A percentile compares a stretch with the other conserved stretches of the same genome.
Conservation (phyloP, 2,329 filamentous ascomycete species). For the Colletotrichum acutatum region DNA sequence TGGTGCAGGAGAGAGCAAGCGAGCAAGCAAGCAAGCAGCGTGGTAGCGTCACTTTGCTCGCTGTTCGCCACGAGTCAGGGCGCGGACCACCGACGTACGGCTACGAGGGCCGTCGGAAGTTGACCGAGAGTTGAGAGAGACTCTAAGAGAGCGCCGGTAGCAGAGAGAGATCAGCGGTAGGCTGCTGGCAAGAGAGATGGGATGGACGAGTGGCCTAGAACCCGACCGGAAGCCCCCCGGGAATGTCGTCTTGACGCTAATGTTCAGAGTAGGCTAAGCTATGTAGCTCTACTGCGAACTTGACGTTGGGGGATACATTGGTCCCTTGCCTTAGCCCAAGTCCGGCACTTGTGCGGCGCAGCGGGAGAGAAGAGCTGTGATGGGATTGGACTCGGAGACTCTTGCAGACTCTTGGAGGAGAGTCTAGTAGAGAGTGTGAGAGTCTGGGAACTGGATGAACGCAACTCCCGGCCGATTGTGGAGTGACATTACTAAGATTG, state of each 20-base stretch:
- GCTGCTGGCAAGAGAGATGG: neutral
- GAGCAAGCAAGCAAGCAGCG: neutral
- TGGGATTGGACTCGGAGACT: neutral
- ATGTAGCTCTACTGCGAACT: neutral
- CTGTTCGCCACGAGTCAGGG: constrained; percentile 30
- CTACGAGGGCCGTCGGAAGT: constrained; percentile 22
- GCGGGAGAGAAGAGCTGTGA: neutral
- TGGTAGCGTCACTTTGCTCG: neutral
- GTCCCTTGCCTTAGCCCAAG: constrained; percentile 5
- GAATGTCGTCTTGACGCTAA: neutral
- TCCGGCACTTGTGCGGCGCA: neutral
- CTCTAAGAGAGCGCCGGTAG: neutral
- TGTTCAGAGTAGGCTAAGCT: neutral
- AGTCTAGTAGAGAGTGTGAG: neutral
- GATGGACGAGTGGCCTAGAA: neutral
- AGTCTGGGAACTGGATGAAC: constrained; percentile 24
- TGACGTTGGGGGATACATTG: neutral
- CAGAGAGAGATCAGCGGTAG: neutral
- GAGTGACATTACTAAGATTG: constrained; percentile 25
- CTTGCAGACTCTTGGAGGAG: neutral
- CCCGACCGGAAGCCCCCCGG: constrained; percentile 6
- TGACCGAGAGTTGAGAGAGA: constrained; percentile 26
- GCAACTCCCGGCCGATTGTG: constrained; percentile 23
- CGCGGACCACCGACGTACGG: neutral
- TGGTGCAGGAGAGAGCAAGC: neutral